phyloP scores from a whole-genome alignment of 805 yeast species.

The Torulaspora maleeae region DNA sequence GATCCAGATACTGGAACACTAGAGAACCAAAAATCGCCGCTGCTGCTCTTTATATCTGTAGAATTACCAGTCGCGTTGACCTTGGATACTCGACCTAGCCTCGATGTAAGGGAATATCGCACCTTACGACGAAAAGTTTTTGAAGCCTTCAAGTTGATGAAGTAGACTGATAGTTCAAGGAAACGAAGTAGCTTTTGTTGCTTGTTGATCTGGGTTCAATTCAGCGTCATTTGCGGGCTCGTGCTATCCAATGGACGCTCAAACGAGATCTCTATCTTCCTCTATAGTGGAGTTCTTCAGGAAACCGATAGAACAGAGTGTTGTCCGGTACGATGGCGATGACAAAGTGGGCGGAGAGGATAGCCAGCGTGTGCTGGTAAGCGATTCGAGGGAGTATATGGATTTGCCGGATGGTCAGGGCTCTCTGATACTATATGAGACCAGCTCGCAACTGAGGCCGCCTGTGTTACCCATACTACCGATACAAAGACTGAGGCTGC shows the following conservation, averaged over 20 bases:
- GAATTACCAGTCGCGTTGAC: not conserved
- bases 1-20: not conserved
- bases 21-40: not conserved
- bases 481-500: constrained; percentile 27
- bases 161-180: not conserved
- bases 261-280: constrained; percentile 31
- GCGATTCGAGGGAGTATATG: not conserved
- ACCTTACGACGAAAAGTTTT: constrained; percentile 6
- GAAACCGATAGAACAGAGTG: constrained; percentile 8
- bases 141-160: not conserved
- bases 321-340: not conserved
- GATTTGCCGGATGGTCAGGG: constrained; percentile 7
- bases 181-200: not conserved
- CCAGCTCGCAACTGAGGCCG: constrained; percentile 23
- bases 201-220: not conserved
- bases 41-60: not conserved
- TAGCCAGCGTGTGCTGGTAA: not conserved
- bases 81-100: not conserved
- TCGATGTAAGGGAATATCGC: not conserved
- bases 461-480: constrained; percentile 33
- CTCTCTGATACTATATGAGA: constrained; percentile 16
- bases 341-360: not conserved
- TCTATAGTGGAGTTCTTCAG: constrained; percentile 24
- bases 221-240: not conserved
- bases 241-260: constrained; percentile 5